phyloP scores from a whole-genome alignment of 73 alveolate genomes.

The Tetrahymena borealis region DNA sequence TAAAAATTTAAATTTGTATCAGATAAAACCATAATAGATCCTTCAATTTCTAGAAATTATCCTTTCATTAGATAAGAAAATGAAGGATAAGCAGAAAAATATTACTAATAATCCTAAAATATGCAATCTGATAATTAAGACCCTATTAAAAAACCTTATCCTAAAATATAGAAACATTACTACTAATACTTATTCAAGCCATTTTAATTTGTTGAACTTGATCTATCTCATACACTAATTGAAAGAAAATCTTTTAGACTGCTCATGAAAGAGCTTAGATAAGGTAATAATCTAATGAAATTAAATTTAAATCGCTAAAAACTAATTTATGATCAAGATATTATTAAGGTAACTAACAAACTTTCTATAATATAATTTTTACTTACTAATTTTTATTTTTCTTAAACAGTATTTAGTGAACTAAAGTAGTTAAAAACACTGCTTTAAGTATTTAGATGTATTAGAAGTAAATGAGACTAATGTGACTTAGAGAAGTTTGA shows the following conservation, averaged over 20 bases:
- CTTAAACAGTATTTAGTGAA: not conserved
- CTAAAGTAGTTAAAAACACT: not conserved
- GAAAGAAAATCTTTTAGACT: not conserved
- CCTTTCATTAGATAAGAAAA: not conserved
- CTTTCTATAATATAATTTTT: too few relatives aligned
- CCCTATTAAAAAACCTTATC: not conserved
- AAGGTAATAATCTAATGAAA: not conserved
- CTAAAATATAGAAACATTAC: not conserved
- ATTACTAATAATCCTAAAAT: not conserved
- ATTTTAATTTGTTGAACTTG: not conserved
- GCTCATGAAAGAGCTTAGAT: not conserved
- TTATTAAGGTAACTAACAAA: not conserved
- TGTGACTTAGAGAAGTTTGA: not conserved
- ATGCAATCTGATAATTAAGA: not conserved
- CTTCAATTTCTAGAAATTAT: not conserved
- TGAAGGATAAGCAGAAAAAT: not conserved
- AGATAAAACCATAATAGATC: not conserved
- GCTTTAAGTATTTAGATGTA: not conserved
- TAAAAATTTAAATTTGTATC: not conserved
- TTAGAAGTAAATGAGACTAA: not conserved
- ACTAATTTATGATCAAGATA: not conserved
- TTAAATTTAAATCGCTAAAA: not conserved
- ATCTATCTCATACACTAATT: not conserved
- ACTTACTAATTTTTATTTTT: not conserved
- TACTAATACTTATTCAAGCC: not conserved